phyloP scores from a whole-genome alignment of 805 yeast genomes.

The Spathaspora passalidarum region DNA sequence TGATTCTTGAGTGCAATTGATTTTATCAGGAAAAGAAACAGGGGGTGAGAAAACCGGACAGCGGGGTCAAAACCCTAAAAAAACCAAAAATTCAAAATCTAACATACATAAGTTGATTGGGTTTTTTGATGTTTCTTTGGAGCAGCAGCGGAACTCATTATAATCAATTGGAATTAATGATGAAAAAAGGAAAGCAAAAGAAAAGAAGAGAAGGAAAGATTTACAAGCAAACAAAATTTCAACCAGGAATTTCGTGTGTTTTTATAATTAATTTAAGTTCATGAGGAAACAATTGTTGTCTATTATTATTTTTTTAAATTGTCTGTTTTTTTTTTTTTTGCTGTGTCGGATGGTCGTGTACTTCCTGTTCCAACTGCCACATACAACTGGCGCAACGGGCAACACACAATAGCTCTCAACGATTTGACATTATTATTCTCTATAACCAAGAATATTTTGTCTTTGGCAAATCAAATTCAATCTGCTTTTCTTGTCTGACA shows the following conservation, averaged over 20 bases:
- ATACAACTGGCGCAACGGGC: too few species aligned
- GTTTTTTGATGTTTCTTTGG: constrained; percentile 62
- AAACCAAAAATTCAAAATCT: not conserved
- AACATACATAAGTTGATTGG: constrained; percentile 66
- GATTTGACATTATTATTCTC: too few species aligned
- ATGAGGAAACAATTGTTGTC: not conserved
- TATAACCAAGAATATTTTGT: too few species aligned
- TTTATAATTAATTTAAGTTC: not conserved
- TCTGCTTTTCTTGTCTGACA: too few species aligned
- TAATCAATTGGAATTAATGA: not conserved
- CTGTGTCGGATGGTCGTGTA: not conserved
- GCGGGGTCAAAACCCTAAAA: not conserved
- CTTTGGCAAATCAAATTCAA: too few species aligned
- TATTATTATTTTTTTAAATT: not conserved
- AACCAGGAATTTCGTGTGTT: not conserved
- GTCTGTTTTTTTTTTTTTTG: not conserved
- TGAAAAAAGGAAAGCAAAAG: not conserved
- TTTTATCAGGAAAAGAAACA: not conserved
- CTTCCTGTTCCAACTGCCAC: not conserved
- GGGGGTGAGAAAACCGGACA: not conserved
- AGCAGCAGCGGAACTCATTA: constrained; percentile 1
- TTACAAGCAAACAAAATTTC: not conserved
- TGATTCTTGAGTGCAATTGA: not conserved
- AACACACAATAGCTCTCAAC: too few species aligned
- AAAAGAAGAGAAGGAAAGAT: not conserved